Evolutionary conservation across 345 rosid species (phyloP).

Genomic region (Moricandia moricandioides): DNA sequence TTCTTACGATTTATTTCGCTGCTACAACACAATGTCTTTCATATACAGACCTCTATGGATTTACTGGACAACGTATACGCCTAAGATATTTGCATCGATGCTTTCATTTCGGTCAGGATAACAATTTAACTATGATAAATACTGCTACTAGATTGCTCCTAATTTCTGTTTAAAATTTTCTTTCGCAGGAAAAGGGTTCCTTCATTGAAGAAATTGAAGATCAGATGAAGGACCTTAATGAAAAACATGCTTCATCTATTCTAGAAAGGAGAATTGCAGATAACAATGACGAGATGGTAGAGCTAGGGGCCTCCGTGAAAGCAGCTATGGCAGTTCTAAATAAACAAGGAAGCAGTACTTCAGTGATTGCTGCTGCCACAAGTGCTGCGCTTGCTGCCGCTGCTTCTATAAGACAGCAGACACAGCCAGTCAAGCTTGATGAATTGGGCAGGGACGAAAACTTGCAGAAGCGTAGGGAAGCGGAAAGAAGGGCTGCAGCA

Average conservation of each 20-base stretch:
- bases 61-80: neutral
- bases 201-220: slow-evolving; percentile 86
- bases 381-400: slow-evolving; percentile 79
- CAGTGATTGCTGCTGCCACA: slow-evolving; percentile 61
- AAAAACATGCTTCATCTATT: slow-evolving; percentile 65
- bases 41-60: neutral
- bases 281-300: slow-evolving; percentile 80
- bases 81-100: neutral
- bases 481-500: slow-evolving; percentile 78
- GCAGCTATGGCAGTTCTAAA: slow-evolving; percentile 67
- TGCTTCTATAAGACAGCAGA: slow-evolving; percentile 58
- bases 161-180: slow-evolving; percentile 5
- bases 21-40: neutral
- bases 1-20: neutral
- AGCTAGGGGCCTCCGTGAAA: slow-evolving; percentile 77
- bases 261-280: slow-evolving; percentile 83
- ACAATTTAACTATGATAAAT: neutral
- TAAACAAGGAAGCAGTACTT: slow-evolving; percentile 59
- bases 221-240: slow-evolving; percentile 77
- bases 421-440: slow-evolving; percentile 71
- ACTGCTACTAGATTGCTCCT: slow-evolving; percentile 8
- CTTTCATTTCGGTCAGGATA: neutral
- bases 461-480: slow-evolving; percentile 80
- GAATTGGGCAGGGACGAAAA: slow-evolving; percentile 93
- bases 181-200: slow-evolving; percentile 75